These are phyloP conservation scores for Omphalotus guepiniiformis DNA, from an alignment of 768 basidiomycete genomes.

Conservation along the genomic window DNA sequence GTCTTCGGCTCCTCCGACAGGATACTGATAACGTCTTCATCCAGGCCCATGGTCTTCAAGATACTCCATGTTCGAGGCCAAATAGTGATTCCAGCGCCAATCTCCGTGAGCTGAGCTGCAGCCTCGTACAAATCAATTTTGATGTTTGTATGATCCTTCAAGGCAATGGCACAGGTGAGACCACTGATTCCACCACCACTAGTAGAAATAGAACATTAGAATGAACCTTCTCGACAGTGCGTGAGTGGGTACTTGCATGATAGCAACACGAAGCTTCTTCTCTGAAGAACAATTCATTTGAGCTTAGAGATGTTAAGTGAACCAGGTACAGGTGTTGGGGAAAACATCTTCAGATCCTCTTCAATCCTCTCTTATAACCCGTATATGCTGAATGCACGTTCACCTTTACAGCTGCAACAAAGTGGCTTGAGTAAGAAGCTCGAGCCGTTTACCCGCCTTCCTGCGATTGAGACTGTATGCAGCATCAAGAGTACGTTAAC, in stretches of 20 bases:
- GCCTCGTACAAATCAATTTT: constrained; percentile 31
- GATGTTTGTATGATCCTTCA: constrained; percentile 17
- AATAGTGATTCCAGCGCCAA: constrained; percentile 31
- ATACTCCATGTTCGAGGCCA: constrained; percentile 21
- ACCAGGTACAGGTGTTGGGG: too few species aligned
- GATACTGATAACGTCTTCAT: constrained; percentile 14
- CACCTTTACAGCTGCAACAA: not conserved
- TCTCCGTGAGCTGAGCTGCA: constrained; percentile 26
- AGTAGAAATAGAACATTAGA: not conserved
- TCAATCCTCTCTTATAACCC: not conserved
- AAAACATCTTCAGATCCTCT: too few species aligned
- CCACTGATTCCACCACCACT: constrained; percentile 26
- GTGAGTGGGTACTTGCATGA: not conserved
- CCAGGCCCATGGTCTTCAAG: constrained; percentile 23
- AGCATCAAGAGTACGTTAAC: too few species aligned
- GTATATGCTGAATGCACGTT: not conserved
- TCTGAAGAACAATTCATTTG: not conserved
- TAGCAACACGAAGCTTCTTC: constrained; percentile 1
- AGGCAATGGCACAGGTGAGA: constrained; percentile 28
- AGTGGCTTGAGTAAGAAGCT: not conserved
- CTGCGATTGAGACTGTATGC: too few species aligned
- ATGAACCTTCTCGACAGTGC: not conserved
- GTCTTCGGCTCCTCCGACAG: constrained; percentile 2
- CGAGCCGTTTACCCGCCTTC: not conserved
- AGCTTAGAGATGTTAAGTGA: too few species aligned